Conservation (phyloP, 257 asterid genomes). For the Capsicum rhomboideum region DNA sequence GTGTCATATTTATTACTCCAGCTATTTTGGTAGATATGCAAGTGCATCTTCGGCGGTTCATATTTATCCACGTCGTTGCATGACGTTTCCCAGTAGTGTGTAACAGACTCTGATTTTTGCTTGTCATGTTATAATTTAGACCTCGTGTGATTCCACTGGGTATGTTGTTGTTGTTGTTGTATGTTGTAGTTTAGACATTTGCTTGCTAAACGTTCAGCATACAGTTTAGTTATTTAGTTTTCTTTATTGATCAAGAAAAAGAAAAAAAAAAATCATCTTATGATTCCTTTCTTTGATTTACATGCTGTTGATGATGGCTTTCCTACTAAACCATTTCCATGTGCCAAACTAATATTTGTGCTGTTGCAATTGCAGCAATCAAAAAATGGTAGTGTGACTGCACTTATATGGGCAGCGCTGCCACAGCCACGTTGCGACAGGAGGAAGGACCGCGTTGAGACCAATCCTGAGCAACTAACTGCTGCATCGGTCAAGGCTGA, state of each 20-base stretch:
- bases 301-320: neutral
- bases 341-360: slow-evolving; percentile 1
- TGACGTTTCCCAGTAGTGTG: neutral
- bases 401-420: slow-evolving; percentile 94
- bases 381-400: slow-evolving; percentile 59
- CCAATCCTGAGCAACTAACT: slow-evolving; percentile 98
- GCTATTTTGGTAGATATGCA: neutral
- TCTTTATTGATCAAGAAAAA: neutral
- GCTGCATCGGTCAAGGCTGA: slow-evolving; percentile 97
- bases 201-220: neutral
- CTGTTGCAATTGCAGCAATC: slow-evolving; percentile 45
- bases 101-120: neutral
- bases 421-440: slow-evolving; percentile 99
- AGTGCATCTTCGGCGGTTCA: neutral
- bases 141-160: no score
- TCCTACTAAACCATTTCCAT: neutral
- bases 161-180: no score
- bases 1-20: neutral
- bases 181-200: neutral
- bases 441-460: slow-evolving; percentile 92
- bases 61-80: neutral
- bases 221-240: neutral
- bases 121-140: neutral
- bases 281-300: neutral
- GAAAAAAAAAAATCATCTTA: neutral